Evolutionary conservation across 1,284 basidiomycete genomes (phyloP), one percentile per base, ranked within the genome.

Genomic region (Earliella scabrosa): DNA sequence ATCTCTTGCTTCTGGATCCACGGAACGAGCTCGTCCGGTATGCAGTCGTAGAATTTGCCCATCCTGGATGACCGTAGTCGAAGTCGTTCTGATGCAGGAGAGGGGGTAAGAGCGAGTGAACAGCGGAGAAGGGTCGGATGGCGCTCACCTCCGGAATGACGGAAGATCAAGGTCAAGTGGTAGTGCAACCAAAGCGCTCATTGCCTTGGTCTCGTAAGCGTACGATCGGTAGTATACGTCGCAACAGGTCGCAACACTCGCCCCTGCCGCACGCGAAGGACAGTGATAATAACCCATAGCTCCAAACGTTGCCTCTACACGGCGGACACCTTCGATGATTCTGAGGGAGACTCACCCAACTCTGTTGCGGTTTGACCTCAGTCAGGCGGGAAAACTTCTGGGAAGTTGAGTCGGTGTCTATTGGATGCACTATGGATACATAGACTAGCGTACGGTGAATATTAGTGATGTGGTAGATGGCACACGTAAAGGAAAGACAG

Each of bases 1-100:
- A 82, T 67, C 23, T 80, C 68, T 64, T 85, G 83, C 58, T 76
- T 70, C 48, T 71, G 59, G 53, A 82, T 77, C 83, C 82, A 85
- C 50, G 74, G 66, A 45, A 80, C 62, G 46, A 79, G 60, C 48
- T 71, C 66, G 3, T 73, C 65, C 0, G 82, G 82, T 39, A 83
- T 82, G 8, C 72, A 69, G 55, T 82, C 75, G 65, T 72, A 81
- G 63, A 76, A 77, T 45, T 79, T 69, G 46, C 69, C 80, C 82
- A 84, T 85, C n/a, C 23, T 26, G 16, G 35, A 18, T 2, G n/a
- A 38, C 1, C 35, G 13, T n/a, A n/a, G n/a, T n/a, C n/a, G n/a
- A n/a, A n/a, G n/a, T n/a, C n/a, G n/a, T n/a, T n/a, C 2, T 18
- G n/a, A 7, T 2, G 3, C 35, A 38, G n/a, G 35, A 14, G 11